phyloP scores from a whole-genome alignment of 208 protist genomes.

The Wallacemonas rigidus region DNA sequence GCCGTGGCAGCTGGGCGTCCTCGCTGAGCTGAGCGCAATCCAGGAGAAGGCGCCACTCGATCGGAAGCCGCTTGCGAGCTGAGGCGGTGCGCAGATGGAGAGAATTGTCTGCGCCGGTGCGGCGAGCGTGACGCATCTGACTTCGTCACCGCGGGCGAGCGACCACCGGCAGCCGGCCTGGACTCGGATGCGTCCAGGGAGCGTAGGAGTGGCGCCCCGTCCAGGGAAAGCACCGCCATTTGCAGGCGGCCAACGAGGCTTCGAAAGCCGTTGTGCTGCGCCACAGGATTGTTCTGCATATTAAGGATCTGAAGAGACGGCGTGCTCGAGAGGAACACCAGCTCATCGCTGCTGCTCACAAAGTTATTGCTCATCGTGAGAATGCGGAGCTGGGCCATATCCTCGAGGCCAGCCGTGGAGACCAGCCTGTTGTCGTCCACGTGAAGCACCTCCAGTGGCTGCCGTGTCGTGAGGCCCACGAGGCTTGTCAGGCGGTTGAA shows the following conservation, averaged over 20 bases:
- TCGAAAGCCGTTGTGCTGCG: slow-evolving; percentile 50
- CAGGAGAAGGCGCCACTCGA: too few relatives aligned
- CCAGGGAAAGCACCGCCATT: slow-evolving; percentile 54
- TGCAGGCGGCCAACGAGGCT: slow-evolving; percentile 46
- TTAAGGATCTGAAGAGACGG: slow-evolving; percentile 62
- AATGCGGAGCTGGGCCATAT: slow-evolving; percentile 48
- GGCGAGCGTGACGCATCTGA: too few relatives aligned
- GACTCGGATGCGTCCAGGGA: neutral
- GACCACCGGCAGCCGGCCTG: too few relatives aligned
- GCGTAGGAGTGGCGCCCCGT: slow-evolving; percentile 60
- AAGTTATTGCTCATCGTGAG: slow-evolving; percentile 72
- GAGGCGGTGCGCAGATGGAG: too few relatives aligned
- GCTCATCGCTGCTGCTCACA: slow-evolving; percentile 69
- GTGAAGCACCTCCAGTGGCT: slow-evolving; percentile 61
- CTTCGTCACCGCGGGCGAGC: too few relatives aligned
- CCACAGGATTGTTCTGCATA: slow-evolving; percentile 63
- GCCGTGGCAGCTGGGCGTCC: too few relatives aligned
- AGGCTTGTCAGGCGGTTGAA: slow-evolving; percentile 69
- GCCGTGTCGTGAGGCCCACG: slow-evolving; percentile 39
- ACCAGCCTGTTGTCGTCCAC: slow-evolving; percentile 73
- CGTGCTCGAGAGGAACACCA: slow-evolving; percentile 51
- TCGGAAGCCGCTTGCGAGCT: too few relatives aligned
- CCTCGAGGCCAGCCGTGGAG: slow-evolving; percentile 53
- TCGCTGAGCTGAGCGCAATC: too few relatives aligned
- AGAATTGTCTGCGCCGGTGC: too few relatives aligned